Evolutionary conservation across 1,284 basidiomycete genomes (phyloP).

Genomic region (Ceratorhiza oryzae-sativae): DNA sequence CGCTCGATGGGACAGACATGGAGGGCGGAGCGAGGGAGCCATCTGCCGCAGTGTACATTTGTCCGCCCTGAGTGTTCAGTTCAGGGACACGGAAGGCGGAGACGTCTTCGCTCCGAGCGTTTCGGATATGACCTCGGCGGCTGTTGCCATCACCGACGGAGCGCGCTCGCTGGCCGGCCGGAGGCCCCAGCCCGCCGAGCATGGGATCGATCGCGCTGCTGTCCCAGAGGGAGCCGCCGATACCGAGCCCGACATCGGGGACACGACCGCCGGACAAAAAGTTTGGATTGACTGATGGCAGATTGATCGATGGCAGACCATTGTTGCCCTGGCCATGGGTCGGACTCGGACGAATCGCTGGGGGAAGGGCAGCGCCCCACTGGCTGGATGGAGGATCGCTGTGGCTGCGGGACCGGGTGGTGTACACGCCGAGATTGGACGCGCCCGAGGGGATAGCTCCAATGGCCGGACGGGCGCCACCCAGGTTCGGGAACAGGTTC

Average conservation of each 20-base stretch:
- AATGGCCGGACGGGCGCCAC: conserved; percentile 33
- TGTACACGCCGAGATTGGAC: conserved; percentile 27
- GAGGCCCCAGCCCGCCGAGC: conserved; percentile 38
- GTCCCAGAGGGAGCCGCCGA: conserved; percentile 21
- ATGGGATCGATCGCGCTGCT: conserved; percentile 40
- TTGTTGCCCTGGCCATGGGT: conserved; percentile 29
- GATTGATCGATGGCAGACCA: not conserved
- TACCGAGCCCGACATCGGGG: not conserved
- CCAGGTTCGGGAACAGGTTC: conserved; percentile 35
- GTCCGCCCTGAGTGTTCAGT: conserved; percentile 1
- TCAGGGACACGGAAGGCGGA: conserved; percentile 3
- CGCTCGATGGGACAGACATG: conserved; percentile 40
- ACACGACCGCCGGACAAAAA: conserved; percentile 8
- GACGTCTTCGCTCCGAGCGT: conserved; percentile 44
- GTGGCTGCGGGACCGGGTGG: conserved; percentile 39
- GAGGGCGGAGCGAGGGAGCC: conserved; percentile 43
- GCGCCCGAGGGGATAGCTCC: conserved; percentile 26
- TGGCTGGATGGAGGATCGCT: conserved; percentile 37
- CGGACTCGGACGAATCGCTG: conserved; percentile 30
- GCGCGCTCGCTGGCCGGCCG: conserved; percentile 43
- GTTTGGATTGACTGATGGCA: conserved; percentile 16
- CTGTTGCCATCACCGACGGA: conserved; percentile 43
- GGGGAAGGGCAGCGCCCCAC: conserved; percentile 34
- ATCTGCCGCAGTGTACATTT: conserved; percentile 39
- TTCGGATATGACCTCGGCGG: conserved; percentile 35